These are phyloP conservation scores for Pseudopediastrum boryanum DNA, from an alignment of 139 green algal genomes.

Conservation along the genomic window DNA sequence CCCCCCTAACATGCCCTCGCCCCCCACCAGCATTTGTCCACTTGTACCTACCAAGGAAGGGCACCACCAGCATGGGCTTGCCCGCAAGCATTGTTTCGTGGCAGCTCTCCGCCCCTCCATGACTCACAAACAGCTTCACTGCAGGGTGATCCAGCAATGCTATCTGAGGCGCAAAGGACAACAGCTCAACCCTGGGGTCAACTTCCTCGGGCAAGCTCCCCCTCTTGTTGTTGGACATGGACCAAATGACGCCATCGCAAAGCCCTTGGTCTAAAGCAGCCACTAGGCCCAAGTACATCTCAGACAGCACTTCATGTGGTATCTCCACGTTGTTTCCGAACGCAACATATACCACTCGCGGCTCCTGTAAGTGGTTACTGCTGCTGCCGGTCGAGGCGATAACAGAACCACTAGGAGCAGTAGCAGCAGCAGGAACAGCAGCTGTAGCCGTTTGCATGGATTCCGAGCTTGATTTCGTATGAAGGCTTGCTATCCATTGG, in stretches of 20 bases:
- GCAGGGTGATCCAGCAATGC: constrained; percentile 12
- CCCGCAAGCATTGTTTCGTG: constrained; percentile 28
- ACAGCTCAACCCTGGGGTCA: constrained; percentile 16
- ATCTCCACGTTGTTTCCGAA: constrained; percentile 25
- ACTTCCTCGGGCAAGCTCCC: no score
- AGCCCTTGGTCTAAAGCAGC: constrained; percentile 4
- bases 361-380: background rate
- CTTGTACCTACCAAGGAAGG: constrained; percentile 33
- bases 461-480: no score
- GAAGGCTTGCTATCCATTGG: constrained; percentile 2
- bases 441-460: no score
- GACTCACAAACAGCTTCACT: constrained; percentile 34
- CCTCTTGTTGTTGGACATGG: constrained; percentile 12
- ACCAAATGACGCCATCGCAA: constrained; percentile 25
- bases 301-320: background rate
- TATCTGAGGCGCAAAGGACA: constrained; percentile 27
- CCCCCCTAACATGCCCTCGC: no score
- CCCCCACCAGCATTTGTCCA: no score
- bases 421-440: no score
- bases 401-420: no score
- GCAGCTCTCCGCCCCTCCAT: constrained; percentile 15
- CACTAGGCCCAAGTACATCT: background rate
- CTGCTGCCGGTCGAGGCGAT: no score
- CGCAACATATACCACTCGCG: constrained; percentile 21
- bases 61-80: constrained; percentile 18